Conservation (phyloP, 2,329 filamentous ascomycete species). For the Kalmusia sp. region DNA sequence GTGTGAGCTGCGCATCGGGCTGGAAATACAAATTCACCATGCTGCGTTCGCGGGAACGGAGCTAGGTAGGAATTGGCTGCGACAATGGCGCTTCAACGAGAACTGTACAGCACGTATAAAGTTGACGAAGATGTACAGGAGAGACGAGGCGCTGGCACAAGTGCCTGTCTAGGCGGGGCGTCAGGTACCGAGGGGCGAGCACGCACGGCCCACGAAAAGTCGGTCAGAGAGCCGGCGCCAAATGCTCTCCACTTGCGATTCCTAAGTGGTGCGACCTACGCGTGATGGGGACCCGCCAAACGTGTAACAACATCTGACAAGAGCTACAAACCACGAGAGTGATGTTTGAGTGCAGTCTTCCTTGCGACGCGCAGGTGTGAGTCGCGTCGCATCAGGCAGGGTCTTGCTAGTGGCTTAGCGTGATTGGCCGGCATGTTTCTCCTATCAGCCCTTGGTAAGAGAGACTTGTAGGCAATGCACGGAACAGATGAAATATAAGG, state of each 20-base stretch:
- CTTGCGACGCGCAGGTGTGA: neutral
- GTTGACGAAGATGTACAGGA: neutral
- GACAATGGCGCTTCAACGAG: neutral
- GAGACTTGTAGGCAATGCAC: too few relatives aligned
- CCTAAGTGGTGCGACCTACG: neutral
- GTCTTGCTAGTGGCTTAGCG: neutral
- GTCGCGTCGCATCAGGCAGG: neutral
- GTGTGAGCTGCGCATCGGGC: constrained; percentile 39
- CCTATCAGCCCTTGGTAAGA: neutral
- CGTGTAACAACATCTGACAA: too few relatives aligned
- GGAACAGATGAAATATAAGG: too few relatives aligned
- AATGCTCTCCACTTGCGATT: constrained; percentile 2
- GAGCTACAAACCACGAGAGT: neutral
- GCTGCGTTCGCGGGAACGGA: neutral
- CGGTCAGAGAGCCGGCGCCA: constrained; percentile 1
- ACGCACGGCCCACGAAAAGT: constrained; percentile 6
- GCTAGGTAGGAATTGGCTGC: neutral
- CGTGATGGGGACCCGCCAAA: neutral
- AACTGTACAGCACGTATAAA: too few relatives aligned
- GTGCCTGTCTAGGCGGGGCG: constrained; percentile 1
- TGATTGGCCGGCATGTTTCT: neutral
- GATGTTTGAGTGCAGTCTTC: neutral
- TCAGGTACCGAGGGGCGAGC: constrained; percentile 5
- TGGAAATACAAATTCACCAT: constrained; percentile 42
- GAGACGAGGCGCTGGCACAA: neutral